Evolutionary conservation across 1,139 yeast species (phyloP).

Genomic region (Nakaseomyces bracarensis): DNA sequence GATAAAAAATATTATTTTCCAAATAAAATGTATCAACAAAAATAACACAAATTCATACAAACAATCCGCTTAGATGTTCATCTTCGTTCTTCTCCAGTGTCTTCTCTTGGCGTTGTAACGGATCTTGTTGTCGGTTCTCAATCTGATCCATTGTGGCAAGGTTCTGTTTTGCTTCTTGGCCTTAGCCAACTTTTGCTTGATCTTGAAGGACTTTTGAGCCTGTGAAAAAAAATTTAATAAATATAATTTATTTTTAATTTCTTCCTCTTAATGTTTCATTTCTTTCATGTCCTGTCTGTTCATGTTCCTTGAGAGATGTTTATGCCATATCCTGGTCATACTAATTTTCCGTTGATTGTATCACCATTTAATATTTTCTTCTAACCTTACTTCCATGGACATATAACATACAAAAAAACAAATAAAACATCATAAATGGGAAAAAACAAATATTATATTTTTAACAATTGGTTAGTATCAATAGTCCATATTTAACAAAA

Average conservation of each 20-base stretch:
- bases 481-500: too few relatives aligned
- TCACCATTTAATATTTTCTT: too few relatives aligned
- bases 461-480: too few relatives aligned
- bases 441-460: too few relatives aligned
- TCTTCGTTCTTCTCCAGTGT: constrained; percentile 99
- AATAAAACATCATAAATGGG: too few relatives aligned
- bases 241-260: too few relatives aligned
- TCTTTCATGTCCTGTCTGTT: too few relatives aligned
- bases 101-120: constrained; percentile 99
- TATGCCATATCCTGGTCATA: too few relatives aligned
- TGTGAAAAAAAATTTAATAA: constrained; percentile 26
- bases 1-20: background rate
- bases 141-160: constrained; percentile 99
- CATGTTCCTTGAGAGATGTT: too few relatives aligned
- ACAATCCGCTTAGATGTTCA: constrained; percentile 64
- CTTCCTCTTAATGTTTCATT: background rate
- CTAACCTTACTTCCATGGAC: too few relatives aligned
- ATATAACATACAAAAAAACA: too few relatives aligned
- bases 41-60: background rate
- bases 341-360: too few relatives aligned
- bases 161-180: constrained; percentile 99
- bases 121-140: constrained; percentile 96
- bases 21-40: background rate
- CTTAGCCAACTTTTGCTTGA: constrained; percentile 99
- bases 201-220: constrained; percentile 96